Evolutionary conservation across 306 rosid species (phyloP).

Genomic region (Fagus sylvatica): DNA sequence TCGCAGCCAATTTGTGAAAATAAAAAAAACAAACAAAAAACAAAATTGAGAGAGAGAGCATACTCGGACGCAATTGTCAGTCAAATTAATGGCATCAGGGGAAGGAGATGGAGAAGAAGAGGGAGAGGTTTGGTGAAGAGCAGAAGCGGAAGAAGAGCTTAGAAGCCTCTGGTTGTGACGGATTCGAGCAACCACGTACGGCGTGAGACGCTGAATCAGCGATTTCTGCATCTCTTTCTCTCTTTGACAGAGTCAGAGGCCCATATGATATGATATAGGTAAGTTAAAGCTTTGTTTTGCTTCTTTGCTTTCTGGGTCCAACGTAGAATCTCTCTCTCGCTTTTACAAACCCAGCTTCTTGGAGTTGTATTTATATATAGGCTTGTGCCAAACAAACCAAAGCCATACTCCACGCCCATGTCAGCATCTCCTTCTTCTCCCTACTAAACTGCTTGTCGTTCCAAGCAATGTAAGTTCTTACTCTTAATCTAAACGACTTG

Average conservation of each 20-base stretch:
- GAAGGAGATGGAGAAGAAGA: constrained; percentile 35
- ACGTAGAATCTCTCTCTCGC: neutral
- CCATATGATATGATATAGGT: neutral
- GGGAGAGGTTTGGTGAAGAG: constrained; percentile 48
- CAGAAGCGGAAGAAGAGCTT: constrained; percentile 47
- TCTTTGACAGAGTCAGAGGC: constrained; percentile 2
- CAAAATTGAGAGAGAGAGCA: neutral
- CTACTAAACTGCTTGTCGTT: neutral
- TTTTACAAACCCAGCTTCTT: neutral
- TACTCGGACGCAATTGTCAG: constrained; percentile 73
- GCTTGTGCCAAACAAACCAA: neutral
- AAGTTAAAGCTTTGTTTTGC: too few relatives aligned
- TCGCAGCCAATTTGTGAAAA: neutral
- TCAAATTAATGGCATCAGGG: constrained; percentile 52
- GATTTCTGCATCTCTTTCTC: constrained; percentile 39
- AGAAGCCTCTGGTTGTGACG: constrained; percentile 55
- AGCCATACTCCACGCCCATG: neutral
- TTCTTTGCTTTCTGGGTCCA: neutral
- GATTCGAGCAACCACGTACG: constrained; percentile 49
- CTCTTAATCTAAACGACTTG: too few relatives aligned
- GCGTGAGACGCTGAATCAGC: constrained; percentile 49
- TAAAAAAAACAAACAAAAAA: neutral
- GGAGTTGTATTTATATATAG: neutral
- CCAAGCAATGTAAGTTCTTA: neutral
- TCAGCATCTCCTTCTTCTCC: neutral